Evolutionary conservation across 371 early-diverging fungal species (phyloP).

Genomic region (Ecytonucleospora hepatopenaei): DNA sequence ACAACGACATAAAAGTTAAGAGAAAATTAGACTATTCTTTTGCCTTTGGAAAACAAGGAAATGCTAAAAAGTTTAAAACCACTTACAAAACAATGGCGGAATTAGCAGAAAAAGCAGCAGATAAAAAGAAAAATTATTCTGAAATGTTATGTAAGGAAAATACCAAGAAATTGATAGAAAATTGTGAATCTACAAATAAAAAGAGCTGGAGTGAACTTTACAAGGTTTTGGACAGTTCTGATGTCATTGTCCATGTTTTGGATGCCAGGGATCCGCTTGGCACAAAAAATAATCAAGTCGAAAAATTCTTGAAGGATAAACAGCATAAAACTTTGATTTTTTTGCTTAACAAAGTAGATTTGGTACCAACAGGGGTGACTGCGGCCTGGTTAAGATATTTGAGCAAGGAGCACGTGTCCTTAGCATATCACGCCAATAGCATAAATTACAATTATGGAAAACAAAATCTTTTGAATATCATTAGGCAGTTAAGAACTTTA

Average conservation of each 20-base stretch:
- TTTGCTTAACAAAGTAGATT: constrained; percentile 97
- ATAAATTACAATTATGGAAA: constrained; percentile 93
- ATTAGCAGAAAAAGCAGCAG: constrained; percentile 60
- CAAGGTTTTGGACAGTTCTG: constrained; percentile 94
- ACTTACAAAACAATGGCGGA: constrained; percentile 67
- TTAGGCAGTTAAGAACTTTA: constrained; percentile 82
- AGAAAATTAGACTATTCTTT: constrained; percentile 66
- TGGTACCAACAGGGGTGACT: constrained; percentile 96
- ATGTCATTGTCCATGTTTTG: constrained; percentile 87
- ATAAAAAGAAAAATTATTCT: constrained; percentile 54
- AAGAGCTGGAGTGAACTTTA: constrained; percentile 97
- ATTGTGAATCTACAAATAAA: constrained; percentile 83
- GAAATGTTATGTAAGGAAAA: constrained; percentile 59
- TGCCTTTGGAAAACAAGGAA: constrained; percentile 73
- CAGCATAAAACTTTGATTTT: constrained; percentile 89
- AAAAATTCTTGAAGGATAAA: constrained; percentile 76
- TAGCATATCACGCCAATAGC: constrained; percentile 85
- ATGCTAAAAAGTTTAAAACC: constrained; percentile 68
- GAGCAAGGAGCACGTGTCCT: constrained; percentile 76
- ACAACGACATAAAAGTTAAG: constrained; percentile 64
- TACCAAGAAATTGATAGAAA: constrained; percentile 51
- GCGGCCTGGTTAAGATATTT: constrained; percentile 79
- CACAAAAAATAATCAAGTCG: constrained; percentile 79
- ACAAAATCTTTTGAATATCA: constrained; percentile 80
- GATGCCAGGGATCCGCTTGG: constrained; percentile 95